These are phyloP conservation scores for Diplosphaera chodatii DNA, from an alignment of 139 green algal species.

Conservation along the genomic window DNA sequence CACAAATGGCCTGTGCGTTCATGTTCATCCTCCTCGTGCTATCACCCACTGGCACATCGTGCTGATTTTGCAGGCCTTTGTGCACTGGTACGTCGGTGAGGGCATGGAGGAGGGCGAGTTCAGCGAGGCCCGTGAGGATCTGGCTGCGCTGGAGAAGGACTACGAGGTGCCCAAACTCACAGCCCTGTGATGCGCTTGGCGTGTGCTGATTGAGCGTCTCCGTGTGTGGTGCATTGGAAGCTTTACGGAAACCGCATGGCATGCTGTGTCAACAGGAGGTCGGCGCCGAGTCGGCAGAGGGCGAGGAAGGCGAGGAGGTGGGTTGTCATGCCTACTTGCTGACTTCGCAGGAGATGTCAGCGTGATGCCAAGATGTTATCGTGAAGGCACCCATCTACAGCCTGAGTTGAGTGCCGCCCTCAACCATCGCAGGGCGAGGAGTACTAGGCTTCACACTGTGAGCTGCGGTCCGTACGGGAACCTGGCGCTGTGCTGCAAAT, in stretches of 20 bases:
- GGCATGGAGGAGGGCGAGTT: conserved; percentile 93
- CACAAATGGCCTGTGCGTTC: too few species aligned
- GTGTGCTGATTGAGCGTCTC: neutral
- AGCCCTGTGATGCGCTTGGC: too few species aligned
- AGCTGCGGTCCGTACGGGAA: too few species aligned
- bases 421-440: neutral
- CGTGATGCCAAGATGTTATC: too few species aligned
- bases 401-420: too few species aligned
- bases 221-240: neutral
- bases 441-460: too few species aligned
- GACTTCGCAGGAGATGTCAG: too few species aligned
- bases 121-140: conserved; percentile 88
- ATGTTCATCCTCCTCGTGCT: too few species aligned
- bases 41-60: too few species aligned
- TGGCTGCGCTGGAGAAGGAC: conserved; percentile 98
- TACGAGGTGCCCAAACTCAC: conserved; percentile 88
- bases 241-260: neutral
- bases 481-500: too few species aligned
- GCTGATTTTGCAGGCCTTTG: neutral
- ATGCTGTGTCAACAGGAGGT: conserved; percentile 48
- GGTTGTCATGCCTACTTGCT: neutral
- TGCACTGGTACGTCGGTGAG: conserved; percentile 98
- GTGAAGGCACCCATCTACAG: too few species aligned
- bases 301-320: conserved; percentile 62
- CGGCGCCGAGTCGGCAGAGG: conserved; percentile 80